Evolutionary conservation across 176 grass and related monocot genomes (phyloP), one percentile per base, ranked within the genome.

Genomic region (Canna indica): DNA sequence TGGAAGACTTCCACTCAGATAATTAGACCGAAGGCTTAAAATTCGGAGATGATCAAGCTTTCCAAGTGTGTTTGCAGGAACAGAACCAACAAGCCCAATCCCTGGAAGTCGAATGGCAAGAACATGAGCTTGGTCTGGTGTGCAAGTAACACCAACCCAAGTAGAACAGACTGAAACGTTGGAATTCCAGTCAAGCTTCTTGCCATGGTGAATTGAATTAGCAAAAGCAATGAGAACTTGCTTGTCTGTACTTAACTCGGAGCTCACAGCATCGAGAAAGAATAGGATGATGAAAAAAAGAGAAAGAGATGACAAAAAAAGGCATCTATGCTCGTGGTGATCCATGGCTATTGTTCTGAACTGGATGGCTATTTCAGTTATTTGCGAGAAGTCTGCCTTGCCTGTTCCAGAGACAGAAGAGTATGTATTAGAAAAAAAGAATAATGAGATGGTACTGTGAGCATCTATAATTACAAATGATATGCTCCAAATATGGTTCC

Each of bases 11-110:
- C 90, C 95, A 34, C 59, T 86, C 30, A 99, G 59, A 68, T 54
- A 79, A 78, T 99, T 99, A 45, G 82, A 99, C 65, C 95, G 86
- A 65, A 94, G 82, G 80, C 95, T 99, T 81, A 99, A 84, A 39
- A 88, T 70, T 73, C 84, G 82, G 34, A 99, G 86, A 71, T 80
- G 83, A 53, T 84, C 61, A 73, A 94, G 82, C 73, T 83, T 90
- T 72, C 90, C 80, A 53, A 99, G 80, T 68, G 86, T 93, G 78
- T 94, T 88, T 26, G 69, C 63, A 82, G 84, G 95, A 85, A 94
- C 80, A 36, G 36, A 63, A 78, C 95, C 95, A 72, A 78, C 77
- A 72, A 99, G 72, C 64, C 90, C 95, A 73, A 84, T 76, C 67
- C 80, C 95, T 66, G 95, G 95, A 53, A 99, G 80, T 64, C 95